Conservation (phyloP, 192 early-diverging fungal genomes). For the Coemansia sp. region DNA sequence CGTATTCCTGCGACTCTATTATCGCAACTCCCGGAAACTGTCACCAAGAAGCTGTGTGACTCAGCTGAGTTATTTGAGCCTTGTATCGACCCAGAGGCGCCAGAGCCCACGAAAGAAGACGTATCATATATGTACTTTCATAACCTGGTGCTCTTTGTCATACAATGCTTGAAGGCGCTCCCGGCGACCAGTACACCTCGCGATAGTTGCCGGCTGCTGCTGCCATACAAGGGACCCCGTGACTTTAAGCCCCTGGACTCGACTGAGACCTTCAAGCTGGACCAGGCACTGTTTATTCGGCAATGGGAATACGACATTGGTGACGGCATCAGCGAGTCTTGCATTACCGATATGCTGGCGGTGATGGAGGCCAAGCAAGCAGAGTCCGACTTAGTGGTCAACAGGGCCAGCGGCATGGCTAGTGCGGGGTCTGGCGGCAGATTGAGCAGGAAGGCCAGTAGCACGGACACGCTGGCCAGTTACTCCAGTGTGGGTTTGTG, state of each 20-base stretch:
- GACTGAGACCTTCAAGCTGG: not conserved
- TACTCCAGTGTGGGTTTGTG: not conserved
- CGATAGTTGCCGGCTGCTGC: not conserved
- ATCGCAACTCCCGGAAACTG: too few relatives aligned
- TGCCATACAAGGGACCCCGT: not conserved
- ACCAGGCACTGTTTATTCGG: not conserved
- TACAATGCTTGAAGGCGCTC: not conserved
- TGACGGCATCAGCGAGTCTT: not conserved
- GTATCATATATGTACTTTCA: too few relatives aligned
- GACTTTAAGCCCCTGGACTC: not conserved
- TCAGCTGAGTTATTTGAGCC: too few relatives aligned
- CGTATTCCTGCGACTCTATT: too few relatives aligned
- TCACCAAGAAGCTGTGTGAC: too few relatives aligned
- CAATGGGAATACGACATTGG: not conserved
- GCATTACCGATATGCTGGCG: not conserved
- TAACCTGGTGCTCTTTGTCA: not conserved
- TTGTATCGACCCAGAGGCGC: too few relatives aligned
- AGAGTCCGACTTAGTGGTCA: not conserved
- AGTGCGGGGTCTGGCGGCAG: not conserved
- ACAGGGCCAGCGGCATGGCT: not conserved
- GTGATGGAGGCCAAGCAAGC: not conserved
- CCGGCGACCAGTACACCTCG: not conserved
- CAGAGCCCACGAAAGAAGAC: too few relatives aligned
- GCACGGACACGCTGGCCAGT: not conserved
- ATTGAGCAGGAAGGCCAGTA: not conserved